Evolutionary conservation across 1,284 basidiomycete species (phyloP), one percentile per base, ranked within the genome.

Genomic region (Sparassis latifolia): DNA sequence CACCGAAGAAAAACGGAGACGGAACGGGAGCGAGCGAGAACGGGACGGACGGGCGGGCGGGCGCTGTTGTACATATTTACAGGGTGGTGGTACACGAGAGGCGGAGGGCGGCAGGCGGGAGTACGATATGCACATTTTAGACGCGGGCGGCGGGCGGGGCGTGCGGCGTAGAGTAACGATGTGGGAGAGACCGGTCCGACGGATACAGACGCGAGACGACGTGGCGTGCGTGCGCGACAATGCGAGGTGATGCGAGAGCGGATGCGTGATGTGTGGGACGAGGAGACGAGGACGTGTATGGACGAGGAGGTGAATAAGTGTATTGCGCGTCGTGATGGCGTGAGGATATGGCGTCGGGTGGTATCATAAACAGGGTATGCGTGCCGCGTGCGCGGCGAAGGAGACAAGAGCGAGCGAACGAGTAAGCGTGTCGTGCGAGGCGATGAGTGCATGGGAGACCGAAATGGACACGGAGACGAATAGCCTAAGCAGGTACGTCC

Each of bases 401-500:
- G 41, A 45, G 42, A 45, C 41, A 38, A 12, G 42, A 5, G 9
- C 20, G 40, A 42, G 35, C 28, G 37, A 35, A 20, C 20, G 20
- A 20, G 20, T 20, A 20, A 20, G 20, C 20, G 20, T 20, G 20
- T 20, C 20, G 20, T 42, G 40, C 39, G 31, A 45, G 39, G 44
- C 32, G 43, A 33, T 27, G 43, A 49, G 20, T 20, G 20, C 20
- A 20, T 20, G 20, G 20, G 20, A 20, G 20, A 20, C 27, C 38
- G 50, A 47, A 38, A 33, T 42, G 30, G 33, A 35, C 41, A 39
- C 30, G 43, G 48, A 42, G 20, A 33, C 42, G 10, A 12, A 42
- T 5, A 46, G 12, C 40, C 42, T 37, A 58, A 44, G 54, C 43
- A 49, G 55, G 56, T 41, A 50, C 56, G 4, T 52, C 51, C 55